Conservation (phyloP, 768 basidiomycete species). For the Lactarius indigo region DNA sequence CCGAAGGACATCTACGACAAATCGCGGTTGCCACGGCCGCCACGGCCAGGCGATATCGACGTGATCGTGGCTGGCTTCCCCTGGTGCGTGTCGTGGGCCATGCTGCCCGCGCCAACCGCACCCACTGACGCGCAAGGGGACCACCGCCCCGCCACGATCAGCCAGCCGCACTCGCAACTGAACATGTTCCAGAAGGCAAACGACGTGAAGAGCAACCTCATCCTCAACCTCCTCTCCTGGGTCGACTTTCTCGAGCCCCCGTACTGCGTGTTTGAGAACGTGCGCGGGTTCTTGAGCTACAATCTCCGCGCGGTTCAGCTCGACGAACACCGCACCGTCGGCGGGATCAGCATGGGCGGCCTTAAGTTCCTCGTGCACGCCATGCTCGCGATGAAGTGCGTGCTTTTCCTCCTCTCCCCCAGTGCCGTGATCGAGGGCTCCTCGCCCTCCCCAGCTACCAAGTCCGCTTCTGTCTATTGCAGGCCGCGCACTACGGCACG, state of each 20-base stretch:
- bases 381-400: conserved; percentile 62
- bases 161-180: conserved; percentile 68
- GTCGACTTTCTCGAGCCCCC: conserved; percentile 41
- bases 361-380: conserved; percentile 62
- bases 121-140: not conserved
- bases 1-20: conserved; percentile 42
- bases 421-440: not conserved
- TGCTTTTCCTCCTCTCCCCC: conserved; percentile 2
- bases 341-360: conserved; percentile 71
- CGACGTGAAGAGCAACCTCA: conserved; percentile 65
- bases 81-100: conserved; percentile 44
- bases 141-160: conserved; percentile 29
- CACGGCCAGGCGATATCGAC: conserved; percentile 52
- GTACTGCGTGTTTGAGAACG: conserved; percentile 50
- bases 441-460: conserved; percentile 38
- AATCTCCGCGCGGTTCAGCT: conserved; percentile 39
- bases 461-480: conserved; percentile 40
- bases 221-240: conserved; percentile 52
- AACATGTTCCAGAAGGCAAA: conserved; percentile 70
- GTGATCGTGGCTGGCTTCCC: conserved; percentile 71
- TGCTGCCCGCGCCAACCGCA: not conserved
- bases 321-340: conserved; percentile 45
- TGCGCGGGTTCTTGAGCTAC: conserved; percentile 42
- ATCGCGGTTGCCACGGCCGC: conserved; percentile 41
- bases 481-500: conserved; percentile 47